These are phyloP conservation scores for Phylloporus sp. DNA, from an alignment of 768 basidiomycete species.

Conservation along the genomic window DNA sequence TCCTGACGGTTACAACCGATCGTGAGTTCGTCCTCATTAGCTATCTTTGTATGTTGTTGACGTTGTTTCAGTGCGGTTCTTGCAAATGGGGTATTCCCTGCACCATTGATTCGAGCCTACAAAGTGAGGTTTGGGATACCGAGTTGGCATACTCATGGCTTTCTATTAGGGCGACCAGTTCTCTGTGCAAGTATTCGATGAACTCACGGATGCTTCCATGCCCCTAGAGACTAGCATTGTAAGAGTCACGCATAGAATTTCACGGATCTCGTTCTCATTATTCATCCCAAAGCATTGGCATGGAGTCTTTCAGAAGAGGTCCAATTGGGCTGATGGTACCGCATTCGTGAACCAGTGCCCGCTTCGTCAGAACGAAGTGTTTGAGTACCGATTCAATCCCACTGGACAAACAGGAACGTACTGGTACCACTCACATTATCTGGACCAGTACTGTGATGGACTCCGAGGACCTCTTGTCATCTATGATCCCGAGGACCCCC, in stretches of 20 bases:
- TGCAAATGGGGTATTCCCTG: no score
- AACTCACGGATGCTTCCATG: conserved; percentile 44
- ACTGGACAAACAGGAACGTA: conserved; percentile 33
- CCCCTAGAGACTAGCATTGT: conserved; percentile 39
- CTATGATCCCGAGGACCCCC: no score
- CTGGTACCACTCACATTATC: no score
- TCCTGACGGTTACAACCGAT: conserved; percentile 42
- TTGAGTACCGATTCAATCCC: conserved; percentile 33
- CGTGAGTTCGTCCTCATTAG: conserved; percentile 18
- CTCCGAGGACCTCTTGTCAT: conserved; percentile 35
- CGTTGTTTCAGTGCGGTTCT: conserved; percentile 29
- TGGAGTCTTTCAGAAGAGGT: conserved; percentile 20
- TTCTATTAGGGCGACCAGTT: conserved; percentile 33
- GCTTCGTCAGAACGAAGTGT: conserved; percentile 30
- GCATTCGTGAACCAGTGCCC: conserved; percentile 40
- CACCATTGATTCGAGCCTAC: conserved; percentile 37
- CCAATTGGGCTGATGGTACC: conserved; percentile 25
- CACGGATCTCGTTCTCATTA: conserved; percentile 18
- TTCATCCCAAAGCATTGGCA: no score
- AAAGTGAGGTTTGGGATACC: conserved; percentile 23
- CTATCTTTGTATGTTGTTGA: neutral
- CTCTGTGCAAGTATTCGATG: conserved; percentile 40
- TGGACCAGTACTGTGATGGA: conserved; percentile 34
- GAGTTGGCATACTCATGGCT: neutral
- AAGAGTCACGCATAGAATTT: conserved; percentile 8